Base-by-base conservation (phyloP, 1,284 basidiomycete genomes). In the Apiotrichum domesticum region DNA sequence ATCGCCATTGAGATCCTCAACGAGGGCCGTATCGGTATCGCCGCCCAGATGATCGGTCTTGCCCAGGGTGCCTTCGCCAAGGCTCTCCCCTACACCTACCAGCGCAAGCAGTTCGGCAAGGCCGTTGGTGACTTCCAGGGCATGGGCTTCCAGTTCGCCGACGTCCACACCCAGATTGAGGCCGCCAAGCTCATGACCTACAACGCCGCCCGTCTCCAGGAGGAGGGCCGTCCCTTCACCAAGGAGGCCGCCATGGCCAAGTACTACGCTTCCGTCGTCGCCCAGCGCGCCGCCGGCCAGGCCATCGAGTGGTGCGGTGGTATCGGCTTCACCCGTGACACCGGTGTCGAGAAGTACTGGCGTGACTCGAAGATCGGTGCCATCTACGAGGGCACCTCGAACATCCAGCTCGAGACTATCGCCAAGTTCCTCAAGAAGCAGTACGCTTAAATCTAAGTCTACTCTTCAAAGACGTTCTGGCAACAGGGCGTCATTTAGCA, bases 301-400 rank as follows among this genome's bases (percentile, higher is more conserved):
- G 95, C 96, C 14, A 97, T 98, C 68, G 96, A 98, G 76, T 98
- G 95, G 95, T 86, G 87, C 4, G 95, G 95, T 50, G 96, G 95
- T 15, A 83, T 95, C 47, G 95, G 94, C 1, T 98, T 96, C 78
- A 97, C 93, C 50, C 79, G 91, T 54, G 92, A 95, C 79, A 91
- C 90, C 1, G 92, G 93, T 3, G 88, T 96, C 61, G 92, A 95
- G 79, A 96, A 96, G 79, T 92, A 79, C 70, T 92, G 89, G 89
- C 79, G 95, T 65, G 95, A 98, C 77, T 91, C 89, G 33, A 97
- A 96, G 82, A 94, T 93, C 69, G 88, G 89, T 43, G 89, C 90
- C 9, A 96, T 96, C 60, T 96, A 95, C 73, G 92, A 95, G 75
- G 93, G 94, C 40, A 97, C 94, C 42, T 90, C 87, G 37, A 96